Conservation (phyloP, 2,329 filamentous ascomycete genomes). For the Verticillium longisporum region DNA sequence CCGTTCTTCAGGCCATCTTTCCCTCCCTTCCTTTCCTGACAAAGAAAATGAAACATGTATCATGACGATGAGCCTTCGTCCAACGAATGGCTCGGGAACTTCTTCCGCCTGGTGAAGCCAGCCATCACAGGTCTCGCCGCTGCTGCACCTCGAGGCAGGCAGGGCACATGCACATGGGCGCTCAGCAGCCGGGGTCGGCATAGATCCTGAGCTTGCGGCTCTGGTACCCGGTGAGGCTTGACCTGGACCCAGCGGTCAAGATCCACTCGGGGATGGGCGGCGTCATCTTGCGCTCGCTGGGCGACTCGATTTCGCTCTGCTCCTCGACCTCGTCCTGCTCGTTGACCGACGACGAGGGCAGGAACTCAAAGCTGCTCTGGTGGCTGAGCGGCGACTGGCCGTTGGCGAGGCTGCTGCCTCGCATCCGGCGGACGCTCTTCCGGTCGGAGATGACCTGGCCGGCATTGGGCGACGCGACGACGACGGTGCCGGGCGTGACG, state of each 20-base stretch:
- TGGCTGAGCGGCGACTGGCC: slow-evolving; percentile 42
- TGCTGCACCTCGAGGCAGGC: not conserved
- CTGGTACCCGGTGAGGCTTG: slow-evolving; percentile 41
- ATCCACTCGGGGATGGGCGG: slow-evolving; percentile 58
- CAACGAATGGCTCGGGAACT: not conserved
- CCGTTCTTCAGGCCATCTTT: not conserved
- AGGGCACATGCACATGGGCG: too few relatives aligned
- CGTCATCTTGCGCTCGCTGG: slow-evolving; percentile 42
- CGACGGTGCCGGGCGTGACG: slow-evolving; percentile 62
- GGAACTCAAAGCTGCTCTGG: slow-evolving; percentile 40
- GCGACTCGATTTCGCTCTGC: slow-evolving; percentile 12
- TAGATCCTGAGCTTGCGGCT: slow-evolving; percentile 23
- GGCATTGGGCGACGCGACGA: slow-evolving; percentile 62
- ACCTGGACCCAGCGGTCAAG: slow-evolving; percentile 43
- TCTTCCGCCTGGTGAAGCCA: not conserved
- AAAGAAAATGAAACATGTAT: not conserved
- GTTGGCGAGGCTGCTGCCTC: slow-evolving; percentile 47
- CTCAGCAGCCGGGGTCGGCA: not conserved
- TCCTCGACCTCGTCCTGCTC: slow-evolving; percentile 17
- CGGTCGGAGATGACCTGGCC: slow-evolving; percentile 55
- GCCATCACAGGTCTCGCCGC: not conserved
- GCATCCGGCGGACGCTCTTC: slow-evolving; percentile 44
- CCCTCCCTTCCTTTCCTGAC: not conserved
- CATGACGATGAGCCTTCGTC: not conserved
- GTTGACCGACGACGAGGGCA: slow-evolving; percentile 10